Base-by-base conservation (phyloP, 2,329 filamentous ascomycete genomes). In the Fusarium heterosporum region DNA sequence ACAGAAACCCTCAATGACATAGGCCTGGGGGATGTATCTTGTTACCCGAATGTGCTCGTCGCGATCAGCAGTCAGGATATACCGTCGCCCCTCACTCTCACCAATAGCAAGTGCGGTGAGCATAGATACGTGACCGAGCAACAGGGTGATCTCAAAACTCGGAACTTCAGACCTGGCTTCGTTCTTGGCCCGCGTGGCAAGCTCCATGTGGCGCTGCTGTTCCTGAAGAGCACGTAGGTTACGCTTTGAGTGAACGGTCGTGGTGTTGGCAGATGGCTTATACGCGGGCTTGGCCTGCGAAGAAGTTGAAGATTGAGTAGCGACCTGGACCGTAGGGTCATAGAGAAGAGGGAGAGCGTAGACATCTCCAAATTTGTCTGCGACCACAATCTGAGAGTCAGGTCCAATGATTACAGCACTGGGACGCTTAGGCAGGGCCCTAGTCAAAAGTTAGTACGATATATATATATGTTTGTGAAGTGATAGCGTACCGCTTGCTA, bases 301-400 rank as follows among this genome's bases (percentile, higher is more conserved):
- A 39, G 67, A 52, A 30, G 73, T 54, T 34, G 61, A 61, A 39
- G 45, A 46, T 43, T 60, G 61, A 49, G 51, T 43, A 40, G 54
- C 30, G 40, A 40, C 25, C 46, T 68, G 52, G 49, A 51, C 25
- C 71, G 66, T 19, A 55, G 57, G 32, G 68, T 73, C 34, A 69
- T 72, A 46, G 60, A 74, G 51, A 49, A 98, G 82, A 14, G 96
- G 95, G 9, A 99, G 80, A 12, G 92, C 87, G 79, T 97, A 98
- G 62, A 97, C 95, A 77, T 99, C 96, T 68, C 96, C 96, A 74
- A 98, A 98, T 78, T 99, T 99, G 82, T 99, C 96, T 51, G 89
- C 95, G 64, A 88, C 89, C 58, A 98, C 79, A 65, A 99, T 92
- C 10, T 89, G 91, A 41, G 84, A 83, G 74, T 94, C 90, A 38